Conservation (phyloP, 1,284 basidiomycete species). For the Ganoderma multipileum region DNA sequence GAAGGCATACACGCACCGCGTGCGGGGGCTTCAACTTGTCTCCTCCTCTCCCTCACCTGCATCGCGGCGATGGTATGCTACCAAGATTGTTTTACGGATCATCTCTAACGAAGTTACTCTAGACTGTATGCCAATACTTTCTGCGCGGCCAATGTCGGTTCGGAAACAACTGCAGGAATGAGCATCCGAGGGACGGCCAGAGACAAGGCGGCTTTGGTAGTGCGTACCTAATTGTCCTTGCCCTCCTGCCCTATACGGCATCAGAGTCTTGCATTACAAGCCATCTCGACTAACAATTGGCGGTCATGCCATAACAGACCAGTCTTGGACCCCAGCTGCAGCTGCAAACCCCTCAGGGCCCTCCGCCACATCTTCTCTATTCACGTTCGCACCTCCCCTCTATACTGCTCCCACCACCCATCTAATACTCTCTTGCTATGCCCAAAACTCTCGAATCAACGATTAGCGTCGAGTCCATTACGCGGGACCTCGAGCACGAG, state of each 20-base stretch:
- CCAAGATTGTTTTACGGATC: no score
- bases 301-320: conserved; percentile 41
- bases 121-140: conserved; percentile 67
- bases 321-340: conserved; percentile 47
- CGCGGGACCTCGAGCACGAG: conserved; percentile 70
- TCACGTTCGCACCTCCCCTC: conserved; percentile 48
- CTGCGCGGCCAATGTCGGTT: conserved; percentile 74
- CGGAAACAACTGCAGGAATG: conserved; percentile 71
- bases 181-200: conserved; percentile 58
- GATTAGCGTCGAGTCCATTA: conserved; percentile 64
- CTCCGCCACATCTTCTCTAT: conserved; percentile 40
- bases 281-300: conserved; percentile 9
- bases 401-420: conserved; percentile 11
- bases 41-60: neutral
- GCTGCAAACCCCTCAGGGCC: conserved; percentile 4
- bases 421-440: conserved; percentile 24
- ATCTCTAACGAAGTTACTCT: neutral
- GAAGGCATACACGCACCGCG: neutral
- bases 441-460: conserved; percentile 5
- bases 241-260: conserved; percentile 5
- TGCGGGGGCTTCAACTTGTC: neutral
- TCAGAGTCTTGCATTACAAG: conserved; percentile 38
- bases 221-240: conserved; percentile 34
- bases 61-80: conserved; percentile 21
- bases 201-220: conserved; percentile 44